phyloP scores from a whole-genome alignment of 305 asterid species.

The Ruellia speciosa region DNA sequence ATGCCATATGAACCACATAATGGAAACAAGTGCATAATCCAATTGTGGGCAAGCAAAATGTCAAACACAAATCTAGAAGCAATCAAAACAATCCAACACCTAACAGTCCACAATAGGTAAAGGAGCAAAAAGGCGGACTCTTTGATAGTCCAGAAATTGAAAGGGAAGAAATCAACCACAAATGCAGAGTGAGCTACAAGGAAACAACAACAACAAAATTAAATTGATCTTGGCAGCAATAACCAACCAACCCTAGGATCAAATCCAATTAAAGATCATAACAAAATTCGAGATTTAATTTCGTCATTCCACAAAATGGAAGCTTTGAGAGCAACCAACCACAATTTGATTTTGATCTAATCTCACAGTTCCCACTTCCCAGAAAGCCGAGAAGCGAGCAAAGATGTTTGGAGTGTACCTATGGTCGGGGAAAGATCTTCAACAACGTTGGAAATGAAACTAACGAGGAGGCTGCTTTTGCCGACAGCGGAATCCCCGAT shows the following conservation, averaged over 20 bases:
- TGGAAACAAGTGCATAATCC: slow-evolving; percentile 15
- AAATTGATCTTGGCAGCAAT: not conserved
- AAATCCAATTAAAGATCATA: slow-evolving; percentile 14
- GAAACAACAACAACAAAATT: slow-evolving; percentile 8
- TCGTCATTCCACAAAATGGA: not conserved
- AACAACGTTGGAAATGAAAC: slow-evolving; percentile 45
- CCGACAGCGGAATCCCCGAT: slow-evolving; percentile 77
- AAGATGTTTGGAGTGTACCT: slow-evolving; percentile 26
- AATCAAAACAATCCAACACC: too few species aligned
- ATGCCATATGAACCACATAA: not conserved
- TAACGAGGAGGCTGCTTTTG: slow-evolving; percentile 61
- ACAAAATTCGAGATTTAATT: too few species aligned
- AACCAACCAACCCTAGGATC: slow-evolving; percentile 13
- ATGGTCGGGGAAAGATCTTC: slow-evolving; percentile 65
- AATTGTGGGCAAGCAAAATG: not conserved
- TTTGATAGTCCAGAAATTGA: slow-evolving; percentile 10
- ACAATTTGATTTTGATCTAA: not conserved
- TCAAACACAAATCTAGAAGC: slow-evolving; percentile 6
- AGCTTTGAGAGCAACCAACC: slow-evolving; percentile 4
- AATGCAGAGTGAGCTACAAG: not conserved
- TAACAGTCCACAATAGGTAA: too few species aligned
- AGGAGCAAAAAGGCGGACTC: too few species aligned
- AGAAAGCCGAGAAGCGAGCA: too few species aligned
- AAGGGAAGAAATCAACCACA: not conserved
- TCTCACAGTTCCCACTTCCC: not conserved